Percentiles rank a stretch among this genome's conserved stretches.
phyloP scores from a whole-genome alignment of 2,329 filamentous ascomycete species.

The Clarireedia monteithiana region DNA sequence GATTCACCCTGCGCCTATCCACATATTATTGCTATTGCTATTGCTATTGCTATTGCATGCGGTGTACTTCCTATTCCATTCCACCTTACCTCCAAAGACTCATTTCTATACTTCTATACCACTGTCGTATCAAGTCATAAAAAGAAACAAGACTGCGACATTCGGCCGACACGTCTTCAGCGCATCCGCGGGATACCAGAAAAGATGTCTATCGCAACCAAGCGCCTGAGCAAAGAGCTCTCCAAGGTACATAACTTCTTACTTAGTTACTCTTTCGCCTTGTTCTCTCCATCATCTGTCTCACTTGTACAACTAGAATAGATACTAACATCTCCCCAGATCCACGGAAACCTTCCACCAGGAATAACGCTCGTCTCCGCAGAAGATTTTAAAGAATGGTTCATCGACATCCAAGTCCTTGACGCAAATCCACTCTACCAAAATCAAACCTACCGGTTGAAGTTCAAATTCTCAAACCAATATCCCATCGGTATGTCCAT shows the following conservation, averaged over 20 bases:
- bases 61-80: too few relatives aligned
- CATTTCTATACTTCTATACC: background rate
- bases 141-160: too few relatives aligned
- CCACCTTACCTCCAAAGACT: too few relatives aligned
- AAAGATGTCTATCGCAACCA: slow-evolving; percentile 35
- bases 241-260: slow-evolving; percentile 37
- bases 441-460: slow-evolving; percentile 72
- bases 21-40: too few relatives aligned
- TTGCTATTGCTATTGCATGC: too few relatives aligned
- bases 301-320: background rate
- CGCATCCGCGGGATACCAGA: background rate
- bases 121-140: too few relatives aligned
- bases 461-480: slow-evolving; percentile 73
- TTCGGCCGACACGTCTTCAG: too few relatives aligned
- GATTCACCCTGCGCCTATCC: too few relatives aligned
- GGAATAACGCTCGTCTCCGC: slow-evolving; percentile 74
- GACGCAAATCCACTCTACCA: slow-evolving; percentile 86
- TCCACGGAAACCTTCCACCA: slow-evolving; percentile 38
- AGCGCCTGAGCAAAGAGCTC: slow-evolving; percentile 53
- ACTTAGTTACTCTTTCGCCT: background rate
- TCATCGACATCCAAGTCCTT: slow-evolving; percentile 83
- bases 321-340: slow-evolving; percentile 15
- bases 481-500: slow-evolving; percentile 76
- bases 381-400: slow-evolving; percentile 83
- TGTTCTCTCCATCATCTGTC: background rate